Evolutionary conservation across 2,329 filamentous ascomycete genomes (phyloP).

Genomic region (Pseudopyricularia javanii): DNA sequence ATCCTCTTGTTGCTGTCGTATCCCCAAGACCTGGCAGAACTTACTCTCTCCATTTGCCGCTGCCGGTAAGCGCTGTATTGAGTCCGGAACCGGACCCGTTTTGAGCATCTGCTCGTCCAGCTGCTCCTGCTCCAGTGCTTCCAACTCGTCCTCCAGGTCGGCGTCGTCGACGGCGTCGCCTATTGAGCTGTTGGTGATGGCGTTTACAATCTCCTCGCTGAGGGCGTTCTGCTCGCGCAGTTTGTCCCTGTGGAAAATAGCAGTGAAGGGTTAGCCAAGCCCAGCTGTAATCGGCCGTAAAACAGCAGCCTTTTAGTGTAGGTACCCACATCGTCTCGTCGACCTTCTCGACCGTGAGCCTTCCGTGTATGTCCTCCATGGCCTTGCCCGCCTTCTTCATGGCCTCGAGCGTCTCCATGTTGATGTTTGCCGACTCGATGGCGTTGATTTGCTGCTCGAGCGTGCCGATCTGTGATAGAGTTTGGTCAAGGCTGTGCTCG

Average conservation of each 20-base stretch:
- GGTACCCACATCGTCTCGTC: slow-evolving; percentile 78
- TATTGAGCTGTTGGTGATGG: slow-evolving; percentile 61
- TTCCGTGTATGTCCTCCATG: slow-evolving; percentile 87
- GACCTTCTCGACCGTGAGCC: slow-evolving; percentile 86
- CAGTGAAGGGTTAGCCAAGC: background rate
- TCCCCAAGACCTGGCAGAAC: slow-evolving; percentile 20
- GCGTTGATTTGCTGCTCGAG: slow-evolving; percentile 92
- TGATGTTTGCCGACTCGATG: slow-evolving; percentile 97
- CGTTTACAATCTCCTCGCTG: slow-evolving; percentile 82
- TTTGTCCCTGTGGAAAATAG: slow-evolving; percentile 53
- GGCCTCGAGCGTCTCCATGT: slow-evolving; percentile 85
- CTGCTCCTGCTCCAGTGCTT: slow-evolving; percentile 78
- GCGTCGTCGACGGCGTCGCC: slow-evolving; percentile 66
- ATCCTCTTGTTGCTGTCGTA: background rate
- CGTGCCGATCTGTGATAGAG: slow-evolving; percentile 76
- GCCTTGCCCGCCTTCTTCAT: slow-evolving; percentile 86
- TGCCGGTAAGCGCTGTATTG: slow-evolving; percentile 63
- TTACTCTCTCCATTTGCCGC: slow-evolving; percentile 65
- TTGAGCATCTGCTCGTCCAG: slow-evolving; percentile 90
- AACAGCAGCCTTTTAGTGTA: background rate
- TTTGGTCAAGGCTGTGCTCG: slow-evolving; percentile 86
- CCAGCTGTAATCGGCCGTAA: background rate
- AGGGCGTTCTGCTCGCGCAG: slow-evolving; percentile 85
- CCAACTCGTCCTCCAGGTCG: slow-evolving; percentile 77
- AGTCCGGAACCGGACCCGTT: slow-evolving; percentile 74